Base-by-base conservation (phyloP, 1,139 yeast genomes). In the Candida mesenterica region DNA sequence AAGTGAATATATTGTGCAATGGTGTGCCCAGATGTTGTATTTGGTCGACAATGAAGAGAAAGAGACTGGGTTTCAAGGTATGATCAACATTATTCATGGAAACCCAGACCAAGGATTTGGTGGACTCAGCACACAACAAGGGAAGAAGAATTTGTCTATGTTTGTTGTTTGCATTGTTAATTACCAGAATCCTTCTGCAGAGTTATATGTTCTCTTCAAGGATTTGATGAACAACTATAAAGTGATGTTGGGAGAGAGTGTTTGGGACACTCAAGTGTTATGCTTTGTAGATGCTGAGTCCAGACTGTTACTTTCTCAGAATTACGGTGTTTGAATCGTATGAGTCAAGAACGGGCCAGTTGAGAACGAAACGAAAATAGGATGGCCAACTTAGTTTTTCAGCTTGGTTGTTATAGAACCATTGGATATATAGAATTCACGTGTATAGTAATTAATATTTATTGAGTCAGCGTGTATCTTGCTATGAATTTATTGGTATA, bases 31-130 rank as follows among this genome's bases (percentile, higher is more conserved):
- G 38, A 79, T 85, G 71, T 55, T 74, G 48, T 74, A 75, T 44
- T 67, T 84, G 41, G 77, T 76, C 30, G 94, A 85, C 44, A 85
- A 87, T 43, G 80, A 78, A 33, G 96, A 88, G 53, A 88, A 88
- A 59, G 94, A 82, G 48, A 72, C 87, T 3, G 80, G 90, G 1
- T 84, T 82, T 55, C 70, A 70, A 41, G 96, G 96, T 3, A 81
- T 88, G 80, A 72, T 87, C 50, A 72, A 73, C 39, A 71, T 77
- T 27, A 70, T 87, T n/a, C 66, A 72, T 31, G 61, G 65, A 15
- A 82, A 84, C 52, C 95, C 96, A 1, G 73, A 75, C 31, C 54
- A 55, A 19, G 86, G 82, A 0, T 64, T 87, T 36, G 76, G 78
- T 1, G 74, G 72, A 2, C 55, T 69, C 32, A 58, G 69, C 12